phyloP scores from a whole-genome alignment of 2,329 filamentous ascomycete species.

The Decorospora gaudefroyi region DNA sequence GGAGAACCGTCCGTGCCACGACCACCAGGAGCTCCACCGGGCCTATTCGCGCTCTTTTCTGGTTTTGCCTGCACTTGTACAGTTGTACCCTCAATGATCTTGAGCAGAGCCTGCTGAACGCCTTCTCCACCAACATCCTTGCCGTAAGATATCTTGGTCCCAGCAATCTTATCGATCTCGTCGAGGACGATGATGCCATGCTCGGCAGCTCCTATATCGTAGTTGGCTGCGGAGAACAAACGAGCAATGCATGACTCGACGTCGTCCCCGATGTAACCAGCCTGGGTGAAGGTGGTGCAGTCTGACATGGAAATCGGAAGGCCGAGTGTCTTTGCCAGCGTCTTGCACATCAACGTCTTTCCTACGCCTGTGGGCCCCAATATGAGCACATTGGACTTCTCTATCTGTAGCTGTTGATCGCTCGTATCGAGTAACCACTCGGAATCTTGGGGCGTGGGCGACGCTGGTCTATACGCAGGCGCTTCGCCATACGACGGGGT shows the following conservation, averaged over 20 bases:
- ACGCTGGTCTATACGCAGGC: constrained; percentile 28
- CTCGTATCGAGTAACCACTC: constrained; percentile 58
- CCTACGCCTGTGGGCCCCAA: constrained; percentile 93
- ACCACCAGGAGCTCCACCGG: constrained; percentile 29
- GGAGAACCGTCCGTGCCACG: constrained; percentile 30
- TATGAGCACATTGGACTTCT: constrained; percentile 93
- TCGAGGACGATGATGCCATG: constrained; percentile 94
- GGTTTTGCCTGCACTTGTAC: constrained; percentile 89
- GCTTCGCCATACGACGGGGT: constrained; percentile 20
- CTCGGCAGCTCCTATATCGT: constrained; percentile 81
- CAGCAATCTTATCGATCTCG: constrained; percentile 96
- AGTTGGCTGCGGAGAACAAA: constrained; percentile 85
- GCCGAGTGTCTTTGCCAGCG: constrained; percentile 86
- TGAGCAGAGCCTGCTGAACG: constrained; percentile 91
- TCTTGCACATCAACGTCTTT: constrained; percentile 95
- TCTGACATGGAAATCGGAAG: constrained; percentile 95
- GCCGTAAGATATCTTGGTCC: constrained; percentile 81
- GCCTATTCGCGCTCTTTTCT: constrained; percentile 58
- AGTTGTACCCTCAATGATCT: constrained; percentile 95
- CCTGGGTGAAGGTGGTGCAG: constrained; percentile 94
- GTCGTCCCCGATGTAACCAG: constrained; percentile 96
- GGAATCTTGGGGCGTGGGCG: constrained; percentile 34
- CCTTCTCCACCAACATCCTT: constrained; percentile 96
- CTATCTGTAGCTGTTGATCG: constrained; percentile 68
- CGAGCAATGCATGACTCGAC: constrained; percentile 95